Percentiles rank a stretch among this genome's conserved stretches.
These are phyloP conservation scores for Helianthus annuus DNA, from an alignment of 129 eudicot species.

Conservation along the genomic window DNA sequence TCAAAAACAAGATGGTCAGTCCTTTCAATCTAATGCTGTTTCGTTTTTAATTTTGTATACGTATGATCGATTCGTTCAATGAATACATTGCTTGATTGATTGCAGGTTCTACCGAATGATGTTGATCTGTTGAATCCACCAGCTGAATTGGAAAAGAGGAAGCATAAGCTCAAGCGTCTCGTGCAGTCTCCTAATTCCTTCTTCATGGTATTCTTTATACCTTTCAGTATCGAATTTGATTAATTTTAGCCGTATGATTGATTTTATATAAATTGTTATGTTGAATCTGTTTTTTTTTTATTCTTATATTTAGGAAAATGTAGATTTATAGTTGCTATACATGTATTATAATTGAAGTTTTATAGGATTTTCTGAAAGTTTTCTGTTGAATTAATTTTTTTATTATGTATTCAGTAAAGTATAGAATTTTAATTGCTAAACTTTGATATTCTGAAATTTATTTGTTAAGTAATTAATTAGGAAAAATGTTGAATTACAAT, in stretches of 20 bases:
- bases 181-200: constrained; percentile 60
- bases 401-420: neutral
- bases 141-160: constrained; percentile 59
- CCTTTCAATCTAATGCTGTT: neutral
- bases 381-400: neutral
- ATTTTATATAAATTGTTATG: too few relatives aligned
- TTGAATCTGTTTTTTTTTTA: neutral
- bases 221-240: neutral
- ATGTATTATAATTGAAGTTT: too few relatives aligned
- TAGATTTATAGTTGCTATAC: too few relatives aligned
- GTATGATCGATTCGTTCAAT: neutral
- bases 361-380: neutral
- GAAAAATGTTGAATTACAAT: too few relatives aligned
- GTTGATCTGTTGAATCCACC: constrained; percentile 62
- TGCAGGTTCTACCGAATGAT: constrained; percentile 54
- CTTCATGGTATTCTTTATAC: constrained; percentile 45
- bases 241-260: too few relatives aligned
- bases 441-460: too few relatives aligned
- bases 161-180: constrained; percentile 65
- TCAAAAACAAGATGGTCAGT: constrained; percentile 17
- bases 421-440: neutral
- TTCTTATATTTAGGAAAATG: too few relatives aligned
- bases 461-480: too few relatives aligned
- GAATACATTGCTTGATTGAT: neutral
- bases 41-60: too few relatives aligned